Conservation (phyloP, 2,329 filamentous ascomycete genomes). For the Fusarium compactum region DNA sequence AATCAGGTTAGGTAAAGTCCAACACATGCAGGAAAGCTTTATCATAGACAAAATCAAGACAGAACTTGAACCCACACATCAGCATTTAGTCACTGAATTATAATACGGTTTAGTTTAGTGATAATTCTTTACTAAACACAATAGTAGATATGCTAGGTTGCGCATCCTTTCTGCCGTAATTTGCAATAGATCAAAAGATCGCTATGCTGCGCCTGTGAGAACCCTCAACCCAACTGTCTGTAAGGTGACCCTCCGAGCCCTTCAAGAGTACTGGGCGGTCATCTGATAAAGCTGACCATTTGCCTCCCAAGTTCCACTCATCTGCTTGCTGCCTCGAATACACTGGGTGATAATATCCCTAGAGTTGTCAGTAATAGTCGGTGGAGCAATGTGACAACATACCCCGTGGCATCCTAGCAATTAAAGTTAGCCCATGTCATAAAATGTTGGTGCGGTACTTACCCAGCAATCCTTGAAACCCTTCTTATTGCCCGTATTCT, state of each 20-base stretch:
- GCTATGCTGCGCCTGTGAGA: neutral
- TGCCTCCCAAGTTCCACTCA: neutral
- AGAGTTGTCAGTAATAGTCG: neutral
- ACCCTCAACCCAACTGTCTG: neutral
- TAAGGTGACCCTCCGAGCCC: accelerated
- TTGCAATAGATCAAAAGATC: neutral
- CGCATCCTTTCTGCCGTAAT: neutral
- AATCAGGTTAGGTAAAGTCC: accelerated
- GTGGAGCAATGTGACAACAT: neutral
- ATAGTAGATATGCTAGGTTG: neutral
- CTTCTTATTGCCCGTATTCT: slow-evolving; percentile 25
- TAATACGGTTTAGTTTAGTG: accelerated
- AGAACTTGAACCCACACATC: neutral
- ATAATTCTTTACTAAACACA: accelerated
- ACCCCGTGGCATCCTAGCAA: slow-evolving; percentile 23
- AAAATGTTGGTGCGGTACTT: neutral
- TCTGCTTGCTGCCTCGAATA: neutral
- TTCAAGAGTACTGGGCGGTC: neutral
- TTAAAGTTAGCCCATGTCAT: neutral
- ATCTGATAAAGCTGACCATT: neutral
- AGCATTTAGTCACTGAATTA: neutral
- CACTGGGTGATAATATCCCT: neutral
- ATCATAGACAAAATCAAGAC: neutral
- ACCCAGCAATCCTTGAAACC: slow-evolving; percentile 38
- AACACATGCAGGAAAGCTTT: neutral